Conservation (phyloP, 2,329 filamentous ascomycete species). For the Epichloe aotearoae region DNA sequence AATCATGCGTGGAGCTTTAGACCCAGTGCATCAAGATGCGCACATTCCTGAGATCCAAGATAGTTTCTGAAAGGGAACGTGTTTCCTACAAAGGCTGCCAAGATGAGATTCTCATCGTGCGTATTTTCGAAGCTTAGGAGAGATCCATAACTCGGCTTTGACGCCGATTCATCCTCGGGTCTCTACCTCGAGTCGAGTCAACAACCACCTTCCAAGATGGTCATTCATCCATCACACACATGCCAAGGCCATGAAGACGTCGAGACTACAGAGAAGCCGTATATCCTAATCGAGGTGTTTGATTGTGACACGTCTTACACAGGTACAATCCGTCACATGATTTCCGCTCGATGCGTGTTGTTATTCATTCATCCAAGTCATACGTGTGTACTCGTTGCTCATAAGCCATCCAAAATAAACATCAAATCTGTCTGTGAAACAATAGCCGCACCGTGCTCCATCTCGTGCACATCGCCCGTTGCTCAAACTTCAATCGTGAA, state of each 20-base stretch:
- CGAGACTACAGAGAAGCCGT: too few species aligned
- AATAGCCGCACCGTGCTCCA: background rate
- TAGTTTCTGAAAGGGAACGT: too few species aligned
- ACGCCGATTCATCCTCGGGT: too few species aligned
- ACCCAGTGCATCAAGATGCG: too few species aligned
- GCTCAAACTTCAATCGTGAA: constrained; percentile 52
- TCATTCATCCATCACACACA: background rate
- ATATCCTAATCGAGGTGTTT: too few species aligned
- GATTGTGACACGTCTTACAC: background rate
- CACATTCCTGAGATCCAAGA: too few species aligned
- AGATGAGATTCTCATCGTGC: too few species aligned
- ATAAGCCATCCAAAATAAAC: background rate
- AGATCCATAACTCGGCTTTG: too few species aligned
- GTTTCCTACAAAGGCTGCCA: too few species aligned
- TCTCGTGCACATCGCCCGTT: background rate
- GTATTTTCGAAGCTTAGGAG: too few species aligned
- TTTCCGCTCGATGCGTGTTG: constrained; percentile 1
- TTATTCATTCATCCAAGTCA: background rate
- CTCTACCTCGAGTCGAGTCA: background rate
- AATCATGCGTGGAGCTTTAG: too few species aligned
- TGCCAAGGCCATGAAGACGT: background rate
- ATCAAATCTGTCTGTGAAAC: background rate
- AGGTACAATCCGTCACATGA: background rate
- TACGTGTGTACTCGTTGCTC: background rate
- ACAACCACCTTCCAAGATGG: background rate